These are phyloP conservation scores for Juglanconis oblonga DNA, from an alignment of 2,329 filamentous ascomycete species.

Conservation along the genomic window DNA sequence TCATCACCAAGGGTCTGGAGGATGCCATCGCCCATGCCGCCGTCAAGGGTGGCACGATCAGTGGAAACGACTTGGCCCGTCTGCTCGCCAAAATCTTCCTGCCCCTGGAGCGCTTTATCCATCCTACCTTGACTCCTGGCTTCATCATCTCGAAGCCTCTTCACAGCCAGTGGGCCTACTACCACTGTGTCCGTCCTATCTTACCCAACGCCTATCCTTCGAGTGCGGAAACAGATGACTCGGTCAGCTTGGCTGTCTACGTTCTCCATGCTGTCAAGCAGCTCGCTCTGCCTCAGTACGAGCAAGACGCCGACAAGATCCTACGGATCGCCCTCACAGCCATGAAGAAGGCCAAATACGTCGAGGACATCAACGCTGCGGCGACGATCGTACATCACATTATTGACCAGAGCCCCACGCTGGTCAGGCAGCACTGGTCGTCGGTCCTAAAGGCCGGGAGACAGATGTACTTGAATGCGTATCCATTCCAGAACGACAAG, in stretches of 20 bases:
- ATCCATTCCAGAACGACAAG: background rate
- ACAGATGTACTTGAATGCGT: conserved; percentile 31
- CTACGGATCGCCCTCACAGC: conserved; percentile 48
- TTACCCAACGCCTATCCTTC: conserved; percentile 39
- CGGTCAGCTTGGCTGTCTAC: conserved; percentile 43
- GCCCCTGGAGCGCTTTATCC: conserved; percentile 19
- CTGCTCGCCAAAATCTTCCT: conserved; percentile 41
- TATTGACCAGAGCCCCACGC: conserved; percentile 42
- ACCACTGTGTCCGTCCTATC: conserved; percentile 44
- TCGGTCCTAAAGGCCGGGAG: conserved; percentile 46
- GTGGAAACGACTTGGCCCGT: conserved; percentile 38
- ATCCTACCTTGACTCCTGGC: background rate
- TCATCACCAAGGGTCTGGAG: conserved; percentile 5
- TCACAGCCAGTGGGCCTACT: conserved; percentile 49
- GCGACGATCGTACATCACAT: conserved; percentile 47
- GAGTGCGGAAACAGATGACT: conserved; percentile 24
- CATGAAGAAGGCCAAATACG: conserved; percentile 38
- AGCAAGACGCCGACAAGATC: conserved; percentile 46
- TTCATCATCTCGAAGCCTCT: conserved; percentile 13
- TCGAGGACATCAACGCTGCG: conserved; percentile 44
- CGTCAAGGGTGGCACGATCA: background rate
- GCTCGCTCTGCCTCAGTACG: conserved; percentile 49
- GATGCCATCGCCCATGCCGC: conserved; percentile 8
- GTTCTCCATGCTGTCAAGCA: conserved; percentile 48
- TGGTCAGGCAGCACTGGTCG: conserved; percentile 45